Evolutionary conservation across 352 stramenopile genomes (phyloP).

Genomic region (Aphanomyces astaci): DNA sequence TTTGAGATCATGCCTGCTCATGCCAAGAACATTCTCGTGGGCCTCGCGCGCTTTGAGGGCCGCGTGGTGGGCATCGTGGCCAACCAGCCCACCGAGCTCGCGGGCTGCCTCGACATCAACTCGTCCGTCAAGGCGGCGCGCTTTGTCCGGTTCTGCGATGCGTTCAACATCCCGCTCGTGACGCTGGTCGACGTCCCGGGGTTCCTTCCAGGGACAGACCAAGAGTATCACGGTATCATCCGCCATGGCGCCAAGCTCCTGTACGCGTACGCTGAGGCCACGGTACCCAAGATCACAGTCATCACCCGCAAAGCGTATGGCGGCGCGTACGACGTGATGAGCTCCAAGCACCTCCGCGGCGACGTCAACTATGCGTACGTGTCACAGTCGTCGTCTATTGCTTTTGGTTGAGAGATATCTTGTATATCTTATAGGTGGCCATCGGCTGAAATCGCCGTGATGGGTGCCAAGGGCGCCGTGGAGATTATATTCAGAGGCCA

Average conservation of each 20-base stretch:
- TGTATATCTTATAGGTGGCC: conserved; percentile 37
- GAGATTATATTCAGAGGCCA: conserved; percentile 98
- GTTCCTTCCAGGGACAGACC: conserved; percentile 94
- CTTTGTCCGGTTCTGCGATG: conserved; percentile 97
- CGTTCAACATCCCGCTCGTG: conserved; percentile 98
- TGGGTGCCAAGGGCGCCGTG: conserved; percentile 93
- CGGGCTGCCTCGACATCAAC: conserved; percentile 97
- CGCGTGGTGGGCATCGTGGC: conserved; percentile 94
- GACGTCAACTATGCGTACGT: conserved; percentile 96
- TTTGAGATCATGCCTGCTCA: conserved; percentile 97
- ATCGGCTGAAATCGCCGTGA: conserved; percentile 80
- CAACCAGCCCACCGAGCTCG: conserved; percentile 96
- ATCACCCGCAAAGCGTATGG: conserved; percentile 99
- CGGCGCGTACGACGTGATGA: conserved; percentile 98
- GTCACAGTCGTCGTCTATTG: too few relatives aligned
- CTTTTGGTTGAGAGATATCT: conserved; percentile 19
- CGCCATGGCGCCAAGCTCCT: conserved; percentile 95
- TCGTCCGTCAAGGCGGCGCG: conserved; percentile 94
- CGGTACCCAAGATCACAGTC: conserved; percentile 97
- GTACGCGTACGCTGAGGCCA: conserved; percentile 97
- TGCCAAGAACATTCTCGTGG: conserved; percentile 97
- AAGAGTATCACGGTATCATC: conserved; percentile 92
- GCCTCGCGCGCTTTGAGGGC: conserved; percentile 95
- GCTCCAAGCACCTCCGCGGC: conserved; percentile 94
- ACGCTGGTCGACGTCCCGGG: conserved; percentile 98